phyloP scores from a whole-genome alignment of 495 filamentous ascomycete genomes.

The Neurospora terricola region DNA sequence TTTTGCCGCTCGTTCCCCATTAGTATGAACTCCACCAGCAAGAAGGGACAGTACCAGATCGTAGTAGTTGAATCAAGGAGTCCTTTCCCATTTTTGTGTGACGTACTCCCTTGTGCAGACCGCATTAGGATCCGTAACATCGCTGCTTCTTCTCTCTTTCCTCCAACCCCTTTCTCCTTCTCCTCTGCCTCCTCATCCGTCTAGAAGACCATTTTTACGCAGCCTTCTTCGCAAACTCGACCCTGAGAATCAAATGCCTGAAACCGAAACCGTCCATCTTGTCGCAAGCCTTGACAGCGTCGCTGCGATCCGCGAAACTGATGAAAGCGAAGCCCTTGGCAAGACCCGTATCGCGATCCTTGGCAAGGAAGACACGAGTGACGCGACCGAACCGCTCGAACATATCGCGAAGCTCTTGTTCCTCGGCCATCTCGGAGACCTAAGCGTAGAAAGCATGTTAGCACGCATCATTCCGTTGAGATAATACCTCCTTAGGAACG shows the following conservation, averaged over 20 bases:
- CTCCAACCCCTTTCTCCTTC: neutral
- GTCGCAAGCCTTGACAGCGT: constrained; percentile 84
- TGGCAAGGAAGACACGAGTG: constrained; percentile 92
- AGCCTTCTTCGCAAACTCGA: constrained; percentile 85
- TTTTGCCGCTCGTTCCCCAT: neutral
- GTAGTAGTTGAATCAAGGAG: neutral
- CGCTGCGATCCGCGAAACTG: constrained; percentile 78
- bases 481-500: neutral
- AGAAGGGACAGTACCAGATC: neutral
- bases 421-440: constrained; percentile 96
- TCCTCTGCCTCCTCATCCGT: neutral
- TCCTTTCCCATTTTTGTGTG: neutral
- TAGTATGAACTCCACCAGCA: neutral
- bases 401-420: constrained; percentile 87
- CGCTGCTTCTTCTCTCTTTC: neutral
- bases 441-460: constrained; percentile 25
- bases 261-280: constrained; percentile 98
- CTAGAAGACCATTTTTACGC: constrained; percentile 15
- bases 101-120: neutral
- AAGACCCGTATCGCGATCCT: constrained; percentile 86
- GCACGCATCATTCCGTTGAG: constrained; percentile 1
- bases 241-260: constrained; percentile 79
- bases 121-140: neutral
- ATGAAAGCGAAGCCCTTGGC: constrained; percentile 99
- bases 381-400: constrained; percentile 96